phyloP scores from a whole-genome alignment of 1,284 basidiomycete genomes.

The Hypsizygus ulmarius region DNA sequence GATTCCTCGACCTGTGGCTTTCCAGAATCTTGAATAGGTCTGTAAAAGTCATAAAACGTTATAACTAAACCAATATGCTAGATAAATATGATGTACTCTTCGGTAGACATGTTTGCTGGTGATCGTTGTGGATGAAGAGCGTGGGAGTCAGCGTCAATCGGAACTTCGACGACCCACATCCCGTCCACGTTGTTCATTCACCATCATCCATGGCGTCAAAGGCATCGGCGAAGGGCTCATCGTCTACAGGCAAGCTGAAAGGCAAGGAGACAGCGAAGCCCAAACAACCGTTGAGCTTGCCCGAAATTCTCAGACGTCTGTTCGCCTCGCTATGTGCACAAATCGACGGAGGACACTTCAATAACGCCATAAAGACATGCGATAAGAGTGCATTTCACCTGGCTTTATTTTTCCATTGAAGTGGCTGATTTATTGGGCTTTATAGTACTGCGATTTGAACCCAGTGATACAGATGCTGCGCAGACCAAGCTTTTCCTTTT shows the following conservation, averaged over 20 bases:
- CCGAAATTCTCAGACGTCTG: slow-evolving; percentile 46
- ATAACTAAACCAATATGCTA: not conserved
- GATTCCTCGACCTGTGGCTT: slow-evolving; percentile 31
- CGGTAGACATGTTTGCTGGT: slow-evolving; percentile 46
- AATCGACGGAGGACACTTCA: slow-evolving; percentile 24
- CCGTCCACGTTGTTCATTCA: not conserved
- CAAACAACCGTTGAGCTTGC: slow-evolving; percentile 46
- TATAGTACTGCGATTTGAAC: slow-evolving; percentile 67
- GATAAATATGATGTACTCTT: slow-evolving; percentile 39
- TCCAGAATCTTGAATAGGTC: slow-evolving; percentile 32
- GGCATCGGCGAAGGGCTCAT: slow-evolving; percentile 9
- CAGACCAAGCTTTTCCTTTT: slow-evolving; percentile 82
- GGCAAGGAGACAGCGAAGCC: slow-evolving; percentile 24
- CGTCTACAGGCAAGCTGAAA: slow-evolving; percentile 14
- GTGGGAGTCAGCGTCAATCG: slow-evolving; percentile 27
- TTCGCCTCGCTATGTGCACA: slow-evolving; percentile 77
- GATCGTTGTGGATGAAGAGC: slow-evolving; percentile 24
- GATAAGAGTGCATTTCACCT: slow-evolving; percentile 68
- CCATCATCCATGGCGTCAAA: slow-evolving; percentile 15
- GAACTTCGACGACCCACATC: not conserved
- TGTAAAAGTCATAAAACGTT: slow-evolving; percentile 16
- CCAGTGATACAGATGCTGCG: slow-evolving; percentile 67
- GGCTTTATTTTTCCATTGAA: slow-evolving; percentile 10
- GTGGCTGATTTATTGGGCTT: not conserved
- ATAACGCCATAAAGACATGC: slow-evolving; percentile 72